These are phyloP conservation scores for Magnusiomyces suaveolens DNA, from an alignment of 1,139 yeast genomes.

Conservation along the genomic window DNA sequence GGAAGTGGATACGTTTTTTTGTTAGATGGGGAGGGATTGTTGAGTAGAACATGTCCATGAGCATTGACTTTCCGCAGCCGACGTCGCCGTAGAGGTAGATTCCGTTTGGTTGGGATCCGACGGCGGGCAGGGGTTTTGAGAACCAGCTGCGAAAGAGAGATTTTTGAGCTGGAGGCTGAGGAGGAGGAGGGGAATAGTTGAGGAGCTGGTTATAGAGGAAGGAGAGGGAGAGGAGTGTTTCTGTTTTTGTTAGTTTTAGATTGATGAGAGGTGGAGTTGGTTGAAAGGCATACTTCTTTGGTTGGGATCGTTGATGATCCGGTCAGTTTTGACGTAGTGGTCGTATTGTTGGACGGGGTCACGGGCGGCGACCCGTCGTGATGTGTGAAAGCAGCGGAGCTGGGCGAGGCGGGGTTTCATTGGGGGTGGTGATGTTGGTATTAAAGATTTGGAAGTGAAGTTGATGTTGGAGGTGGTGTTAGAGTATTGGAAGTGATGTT, in stretches of 20 bases:
- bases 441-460: too few species aligned
- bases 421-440: too few species aligned
- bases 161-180: not conserved
- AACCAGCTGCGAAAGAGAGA: not conserved
- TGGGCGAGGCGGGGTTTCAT: too few species aligned
- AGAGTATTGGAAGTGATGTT: too few species aligned
- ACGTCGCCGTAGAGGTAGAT: conserved; percentile 93
- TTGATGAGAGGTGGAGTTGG: conserved; percentile 19
- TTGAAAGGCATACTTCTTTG: conserved; percentile 35
- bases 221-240: too few species aligned
- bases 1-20: conserved; percentile 80
- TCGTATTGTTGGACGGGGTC: conserved; percentile 47
- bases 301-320: conserved; percentile 53
- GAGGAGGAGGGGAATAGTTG: conserved; percentile 20
- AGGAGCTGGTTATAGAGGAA: conserved; percentile 21
- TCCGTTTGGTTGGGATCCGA: conserved; percentile 50
- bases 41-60: conserved; percentile 86
- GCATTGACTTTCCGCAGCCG: conserved; percentile 97
- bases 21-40: conserved; percentile 71
- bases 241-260: too few species aligned
- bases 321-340: conserved; percentile 42
- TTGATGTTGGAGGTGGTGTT: too few species aligned
- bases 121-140: too few species aligned
- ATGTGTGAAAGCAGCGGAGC: not conserved
- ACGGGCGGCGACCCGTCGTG: too few species aligned